These are phyloP conservation scores for Primulina huaijiensis DNA, from an alignment of 257 asterid species.

Conservation along the genomic window DNA sequence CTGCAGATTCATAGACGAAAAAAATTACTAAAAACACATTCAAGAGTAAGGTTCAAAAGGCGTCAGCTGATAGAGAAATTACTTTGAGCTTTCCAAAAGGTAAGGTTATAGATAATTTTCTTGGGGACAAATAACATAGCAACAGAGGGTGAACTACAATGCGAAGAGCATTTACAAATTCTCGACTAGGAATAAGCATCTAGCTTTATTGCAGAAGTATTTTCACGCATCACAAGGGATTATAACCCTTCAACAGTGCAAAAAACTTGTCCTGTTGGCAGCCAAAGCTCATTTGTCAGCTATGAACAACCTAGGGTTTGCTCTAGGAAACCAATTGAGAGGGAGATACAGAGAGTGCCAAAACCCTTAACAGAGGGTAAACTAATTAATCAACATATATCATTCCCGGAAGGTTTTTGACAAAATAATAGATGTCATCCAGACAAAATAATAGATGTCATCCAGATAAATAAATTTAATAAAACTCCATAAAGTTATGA, in stretches of 20 bases:
- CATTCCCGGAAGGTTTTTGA: neutral
- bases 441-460: too few relatives aligned
- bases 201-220: slow-evolving; percentile 2
- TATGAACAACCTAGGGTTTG: neutral
- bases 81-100: neutral
- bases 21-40: slow-evolving; percentile 1
- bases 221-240: slow-evolving; percentile 4
- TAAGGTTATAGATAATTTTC: neutral
- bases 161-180: slow-evolving; percentile 7
- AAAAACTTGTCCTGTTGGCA: neutral
- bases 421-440: neutral
- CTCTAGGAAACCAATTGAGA: neutral
- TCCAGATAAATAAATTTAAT: too few relatives aligned
- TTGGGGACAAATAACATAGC: slow-evolving; percentile 17
- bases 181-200: neutral
- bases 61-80: slow-evolving; percentile 9
- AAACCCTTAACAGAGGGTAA: neutral
- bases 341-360: neutral
- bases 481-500: neutral
- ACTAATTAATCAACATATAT: neutral
- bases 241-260: neutral
- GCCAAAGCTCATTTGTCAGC: neutral
- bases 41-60: slow-evolving; percentile 15
- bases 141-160: slow-evolving; percentile 13
- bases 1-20: slow-evolving; percentile 47